Base-by-base conservation (phyloP, 345 rosid species). In the Arabidopsis suecica region DNA sequence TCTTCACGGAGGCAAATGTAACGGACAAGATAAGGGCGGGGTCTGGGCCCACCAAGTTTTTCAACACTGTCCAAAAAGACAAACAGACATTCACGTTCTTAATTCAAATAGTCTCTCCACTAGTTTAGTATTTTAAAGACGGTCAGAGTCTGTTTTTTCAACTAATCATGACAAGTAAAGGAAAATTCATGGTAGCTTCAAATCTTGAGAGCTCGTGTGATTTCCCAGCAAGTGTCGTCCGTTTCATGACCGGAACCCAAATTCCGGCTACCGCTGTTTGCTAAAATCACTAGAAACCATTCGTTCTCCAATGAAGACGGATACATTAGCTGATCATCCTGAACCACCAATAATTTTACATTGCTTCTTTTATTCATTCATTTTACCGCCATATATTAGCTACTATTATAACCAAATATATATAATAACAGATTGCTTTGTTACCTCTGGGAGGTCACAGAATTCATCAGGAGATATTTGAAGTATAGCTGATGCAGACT, bases 301-400 rank as follows among this genome's bases (percentile, higher is more conserved):
- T 90, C 98, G 7, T 83, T 85, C 81, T 84, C 94, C 20, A 88
- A 80, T 7, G 98, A 90, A 8, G 92, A 82, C 9, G 94, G 97
- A 72, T 90, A 93, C 86, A 90, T 87, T n/a, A 83, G 68, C 73
- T 83, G 98, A 58, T 93, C 91, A 34, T 95, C 99, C 99, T 95
- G 94, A 1, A 33, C 9, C 33, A 61, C 38, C 6, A 5, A 14
- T 18, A 5, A 14, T 18, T 40, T 33, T 5, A 18, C 65, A 55
- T 49, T 53, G 1, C 30, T 44, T 70, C 64, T 47, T 36, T 55
- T 1, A 64, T 20, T 47, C 20, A 28, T 50, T 61, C 11, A 57
- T 32, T 41, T 18, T 50, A 22, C 44, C 13, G 2, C 30, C 57
- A 45, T 18, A 14, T 2, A 6, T 9, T 9, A 14, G 30, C 33